A percentile compares a stretch with the other conserved stretches of the same genome.
phyloP scores from a whole-genome alignment of 176 grass and related monocot genomes.

The Melocanna baccifera region DNA sequence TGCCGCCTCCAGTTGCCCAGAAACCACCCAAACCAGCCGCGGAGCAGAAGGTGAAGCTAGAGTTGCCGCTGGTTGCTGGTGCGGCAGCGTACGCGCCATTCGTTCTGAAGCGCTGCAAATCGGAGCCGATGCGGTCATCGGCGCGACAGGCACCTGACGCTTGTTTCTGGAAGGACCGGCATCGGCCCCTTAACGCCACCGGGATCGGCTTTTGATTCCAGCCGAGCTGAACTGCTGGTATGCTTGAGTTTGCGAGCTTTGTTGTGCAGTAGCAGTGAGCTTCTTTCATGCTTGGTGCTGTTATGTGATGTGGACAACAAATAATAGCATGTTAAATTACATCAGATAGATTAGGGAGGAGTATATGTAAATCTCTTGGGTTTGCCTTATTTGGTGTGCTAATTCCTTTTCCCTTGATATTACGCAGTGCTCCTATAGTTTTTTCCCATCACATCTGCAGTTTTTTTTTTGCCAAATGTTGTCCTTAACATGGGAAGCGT shows the following conservation, averaged over 20 bases:
- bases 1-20: neutral
- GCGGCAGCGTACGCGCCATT: slow-evolving; percentile 60
- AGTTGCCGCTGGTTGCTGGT: slow-evolving; percentile 12
- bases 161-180: slow-evolving; percentile 96
- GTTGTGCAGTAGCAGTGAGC: slow-evolving; percentile 43
- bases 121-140: slow-evolving; percentile 79
- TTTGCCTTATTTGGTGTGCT: slow-evolving; percentile 16
- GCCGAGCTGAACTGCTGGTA: neutral
- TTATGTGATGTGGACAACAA: slow-evolving; percentile 59
- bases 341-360: slow-evolving; percentile 45
- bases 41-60: slow-evolving; percentile 60
- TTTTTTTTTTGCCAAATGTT: too few relatives aligned
- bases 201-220: slow-evolving; percentile 73
- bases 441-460: too few relatives aligned
- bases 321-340: slow-evolving; percentile 44
- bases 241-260: slow-evolving; percentile 26
- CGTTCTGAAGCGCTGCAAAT: slow-evolving; percentile 89
- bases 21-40: slow-evolving; percentile 1
- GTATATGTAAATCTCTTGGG: slow-evolving; percentile 36
- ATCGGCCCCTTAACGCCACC: slow-evolving; percentile 66
- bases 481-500: too few relatives aligned
- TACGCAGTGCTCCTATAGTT: neutral
- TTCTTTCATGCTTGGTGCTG: slow-evolving; percentile 46
- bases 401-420: slow-evolving; percentile 12
- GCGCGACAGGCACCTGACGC: slow-evolving; percentile 61